Percentiles rank a stretch among this genome's conserved stretches.
phyloP scores from a whole-genome alignment of 495 filamentous ascomycete genomes.

The Podospora pseudopauciseta region DNA sequence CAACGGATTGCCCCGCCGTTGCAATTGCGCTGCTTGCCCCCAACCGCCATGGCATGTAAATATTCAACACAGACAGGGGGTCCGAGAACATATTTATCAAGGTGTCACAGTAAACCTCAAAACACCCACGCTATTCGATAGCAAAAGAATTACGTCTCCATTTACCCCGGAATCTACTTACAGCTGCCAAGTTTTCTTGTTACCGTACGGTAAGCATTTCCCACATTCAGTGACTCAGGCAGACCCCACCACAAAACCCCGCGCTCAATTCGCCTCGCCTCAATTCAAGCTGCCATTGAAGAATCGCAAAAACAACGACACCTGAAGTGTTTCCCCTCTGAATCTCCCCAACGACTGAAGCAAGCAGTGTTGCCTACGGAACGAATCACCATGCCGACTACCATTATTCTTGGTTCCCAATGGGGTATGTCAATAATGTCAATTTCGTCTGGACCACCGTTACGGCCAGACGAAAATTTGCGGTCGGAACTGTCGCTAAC shows the following conservation, averaged over 20 bases:
- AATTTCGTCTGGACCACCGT: background rate
- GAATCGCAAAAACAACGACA: background rate
- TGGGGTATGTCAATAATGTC: conserved; percentile 23
- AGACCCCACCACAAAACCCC: conserved; percentile 5
- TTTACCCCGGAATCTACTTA: background rate
- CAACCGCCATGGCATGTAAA: background rate
- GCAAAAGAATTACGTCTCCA: background rate
- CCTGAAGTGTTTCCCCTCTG: conserved; percentile 15
- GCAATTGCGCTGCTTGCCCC: background rate
- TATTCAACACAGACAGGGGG: background rate
- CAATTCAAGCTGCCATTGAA: background rate
- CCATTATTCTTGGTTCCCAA: conserved; percentile 33
- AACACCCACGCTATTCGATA: background rate
- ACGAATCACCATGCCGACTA: conserved; percentile 25
- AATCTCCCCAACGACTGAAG: conserved; percentile 14
- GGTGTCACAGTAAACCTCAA: background rate
- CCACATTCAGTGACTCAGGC: conserved; percentile 1
- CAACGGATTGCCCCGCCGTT: background rate
- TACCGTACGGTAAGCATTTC: background rate
- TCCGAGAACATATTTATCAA: background rate
- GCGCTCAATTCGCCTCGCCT: background rate
- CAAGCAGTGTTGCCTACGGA: conserved; percentile 9
- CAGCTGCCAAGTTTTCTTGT: background rate
- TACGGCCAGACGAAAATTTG: conserved; percentile 8
- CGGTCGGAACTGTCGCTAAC: background rate